Base-by-base conservation (phyloP, 345 rosid species). In the Salix arbutifolia region DNA sequence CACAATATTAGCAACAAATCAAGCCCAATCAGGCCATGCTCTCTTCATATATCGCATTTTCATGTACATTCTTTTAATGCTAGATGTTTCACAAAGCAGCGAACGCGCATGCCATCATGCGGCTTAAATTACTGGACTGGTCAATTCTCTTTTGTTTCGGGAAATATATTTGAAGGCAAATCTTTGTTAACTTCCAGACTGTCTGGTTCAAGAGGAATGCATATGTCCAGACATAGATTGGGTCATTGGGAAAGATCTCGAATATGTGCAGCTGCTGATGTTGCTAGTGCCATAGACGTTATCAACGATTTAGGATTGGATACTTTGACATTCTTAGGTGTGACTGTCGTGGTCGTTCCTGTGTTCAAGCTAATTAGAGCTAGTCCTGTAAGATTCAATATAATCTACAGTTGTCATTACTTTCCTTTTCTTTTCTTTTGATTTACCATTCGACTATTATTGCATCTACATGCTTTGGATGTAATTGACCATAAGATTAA, bases 221-320 rank as follows among this genome's bases (percentile, higher is more conserved):
- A 12, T 83, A 79, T 77, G 74, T 62, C 84, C 72, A 77, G 76
- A 74, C 75, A 78, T 64, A 82, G 85, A 84, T 79, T 60, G 23
- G 72, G 30, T 6, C 88, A 12, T 3, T 14, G 74, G 73, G 78
- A 85, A 82, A 86, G 86, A 83, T 86, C 71, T 25, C 86, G 42
- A 78, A 73, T 79, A 48, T 73, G 78, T 78, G 92, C 91, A 23
- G 71, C 88, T 19, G 75, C 84, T 75, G 99, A 93, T 52, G 94
- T 95, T 72, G 93, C 94, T 40, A 65, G 78, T 83, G 99, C 97
- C 35, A 81, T 90, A 83, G 99, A 95, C 72, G 99, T 93, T 58
- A 89, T 95, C 83, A 95, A 95, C 67, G 99, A 95, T 88, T 87
- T 95, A 79, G 99, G 99, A 68, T 81, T 89, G 81, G 97, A 95